Base-by-base conservation (phyloP, 73 alveolate species). In the Paraurostyla sp. region DNA sequence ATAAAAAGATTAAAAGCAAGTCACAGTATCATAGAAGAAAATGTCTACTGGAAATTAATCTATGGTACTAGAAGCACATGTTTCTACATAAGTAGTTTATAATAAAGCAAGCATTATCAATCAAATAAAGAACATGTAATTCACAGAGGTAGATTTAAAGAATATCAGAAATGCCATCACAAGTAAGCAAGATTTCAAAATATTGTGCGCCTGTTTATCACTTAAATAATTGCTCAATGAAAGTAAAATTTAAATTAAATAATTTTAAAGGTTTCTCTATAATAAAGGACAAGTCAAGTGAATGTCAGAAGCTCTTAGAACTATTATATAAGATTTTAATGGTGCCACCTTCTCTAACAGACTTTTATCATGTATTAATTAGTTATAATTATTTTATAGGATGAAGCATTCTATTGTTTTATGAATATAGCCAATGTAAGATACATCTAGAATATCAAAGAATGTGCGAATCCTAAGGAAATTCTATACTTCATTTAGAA, bases 401-500 rank as follows among this genome's bases (percentile, higher is more conserved):
- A 65, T 65, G 82, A 65, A 38, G 82, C 59, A 13, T 65, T 65
- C 23, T 65, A 65, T 38, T 65, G 82, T 65, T 65, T 65, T 38
- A 65, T 65, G 82, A 65, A 65, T 65, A 18, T 65, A 20, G 82
- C 60, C 7, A 65, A 65, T 65, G 60, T 65, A 38, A 2, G 82
- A 32, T 65, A 65, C 41, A 38, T 65, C 38, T 40, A 65, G 23
- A 56, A 18, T 38, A 40, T 65, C 9, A 65, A 65, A 65, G 82
- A 65, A 65, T 32, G 54, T 38, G 41, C 60, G 42, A 65, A 65
- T 38, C 82, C 82, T 35, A 18, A 16, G 7, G 82, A 65, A 38
- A 65, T 65, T 4, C 0, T 0, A 20, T 65, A 38, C 25, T 65
- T 65, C 82, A 32, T 65, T 56, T 32, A 16, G 6, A 65, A 65